Evolutionary conservation across 1,139 yeast species (phyloP).

Genomic region (Pneumocystis jirovecii): DNA sequence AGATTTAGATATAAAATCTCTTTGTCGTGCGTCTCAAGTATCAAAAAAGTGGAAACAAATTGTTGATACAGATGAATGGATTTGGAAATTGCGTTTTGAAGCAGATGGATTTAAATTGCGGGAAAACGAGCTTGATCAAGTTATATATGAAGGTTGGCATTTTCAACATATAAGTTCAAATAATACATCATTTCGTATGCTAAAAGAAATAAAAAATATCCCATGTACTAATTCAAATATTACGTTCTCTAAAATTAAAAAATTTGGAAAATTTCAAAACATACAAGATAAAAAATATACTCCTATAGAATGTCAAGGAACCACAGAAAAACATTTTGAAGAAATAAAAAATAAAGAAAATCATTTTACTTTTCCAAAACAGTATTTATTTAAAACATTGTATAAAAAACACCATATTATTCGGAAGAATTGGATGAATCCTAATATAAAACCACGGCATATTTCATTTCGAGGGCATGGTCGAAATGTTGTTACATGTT

Average conservation of each 20-base stretch:
- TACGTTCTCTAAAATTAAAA: background rate
- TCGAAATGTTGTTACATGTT: constrained; percentile 75
- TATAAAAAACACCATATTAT: constrained; percentile 55
- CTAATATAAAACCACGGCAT: constrained; percentile 51
- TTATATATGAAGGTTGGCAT: background rate
- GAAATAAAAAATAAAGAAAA: constrained; percentile 9
- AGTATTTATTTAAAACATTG: constrained; percentile 36
- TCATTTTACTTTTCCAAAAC: constrained; percentile 9
- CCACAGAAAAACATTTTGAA: constrained; percentile 8
- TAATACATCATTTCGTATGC: background rate
- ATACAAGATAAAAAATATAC: background rate
- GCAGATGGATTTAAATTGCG: constrained; percentile 20
- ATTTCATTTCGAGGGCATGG: constrained; percentile 64
- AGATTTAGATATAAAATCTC: constrained; percentile 48
- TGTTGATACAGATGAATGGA: constrained; percentile 39
- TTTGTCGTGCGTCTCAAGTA: constrained; percentile 50
- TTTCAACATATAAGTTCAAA: constrained; percentile 4
- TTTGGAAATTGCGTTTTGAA: constrained; percentile 27
- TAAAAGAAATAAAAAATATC: background rate
- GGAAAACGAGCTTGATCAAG: constrained; percentile 2
- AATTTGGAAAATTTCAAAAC: background rate
- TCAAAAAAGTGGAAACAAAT: constrained; percentile 55
- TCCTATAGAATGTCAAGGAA: constrained; percentile 4
- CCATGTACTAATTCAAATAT: background rate
- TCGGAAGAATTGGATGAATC: constrained; percentile 68